These are phyloP conservation scores for Aspergillus pseudotamarii DNA, from an alignment of 2,329 filamentous ascomycete genomes.

Conservation along the genomic window DNA sequence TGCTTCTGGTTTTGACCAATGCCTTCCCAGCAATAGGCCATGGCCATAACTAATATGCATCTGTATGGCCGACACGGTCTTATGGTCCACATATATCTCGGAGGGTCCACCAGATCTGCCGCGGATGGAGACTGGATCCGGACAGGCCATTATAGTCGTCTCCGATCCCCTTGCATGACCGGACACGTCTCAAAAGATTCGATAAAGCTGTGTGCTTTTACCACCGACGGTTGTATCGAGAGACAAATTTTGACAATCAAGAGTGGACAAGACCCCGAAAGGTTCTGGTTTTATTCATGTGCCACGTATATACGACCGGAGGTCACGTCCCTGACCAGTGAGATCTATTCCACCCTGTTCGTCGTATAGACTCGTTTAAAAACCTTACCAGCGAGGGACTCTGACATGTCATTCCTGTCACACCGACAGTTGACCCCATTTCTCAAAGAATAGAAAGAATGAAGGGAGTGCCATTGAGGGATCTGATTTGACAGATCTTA, in stretches of 20 bases:
- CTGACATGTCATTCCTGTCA: not conserved
- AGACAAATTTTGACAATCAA: too few species aligned
- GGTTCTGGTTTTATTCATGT: not conserved
- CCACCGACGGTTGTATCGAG: too few species aligned
- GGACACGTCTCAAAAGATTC: not conserved
- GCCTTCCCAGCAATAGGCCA: not conserved
- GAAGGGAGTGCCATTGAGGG: slow-evolving; percentile 1
- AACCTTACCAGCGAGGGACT: not conserved
- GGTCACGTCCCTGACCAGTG: not conserved
- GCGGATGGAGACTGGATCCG: not conserved
- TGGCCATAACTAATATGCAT: not conserved
- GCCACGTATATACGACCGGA: not conserved
- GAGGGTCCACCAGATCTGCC: not conserved
- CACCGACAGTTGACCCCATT: not conserved
- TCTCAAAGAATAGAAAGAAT: not conserved
- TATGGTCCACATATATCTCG: not conserved
- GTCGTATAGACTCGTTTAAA: not conserved
- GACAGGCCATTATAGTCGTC: not conserved
- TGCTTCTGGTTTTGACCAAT: not conserved
- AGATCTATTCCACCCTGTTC: not conserved
- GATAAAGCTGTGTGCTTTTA: not conserved
- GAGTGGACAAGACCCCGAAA: too few species aligned
- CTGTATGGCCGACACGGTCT: not conserved
- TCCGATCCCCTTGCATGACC: not conserved
- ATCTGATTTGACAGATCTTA: slow-evolving; percentile 2